Conservation (phyloP, 2,329 filamentous ascomycete genomes). For the Exophiala xenobiotica region DNA sequence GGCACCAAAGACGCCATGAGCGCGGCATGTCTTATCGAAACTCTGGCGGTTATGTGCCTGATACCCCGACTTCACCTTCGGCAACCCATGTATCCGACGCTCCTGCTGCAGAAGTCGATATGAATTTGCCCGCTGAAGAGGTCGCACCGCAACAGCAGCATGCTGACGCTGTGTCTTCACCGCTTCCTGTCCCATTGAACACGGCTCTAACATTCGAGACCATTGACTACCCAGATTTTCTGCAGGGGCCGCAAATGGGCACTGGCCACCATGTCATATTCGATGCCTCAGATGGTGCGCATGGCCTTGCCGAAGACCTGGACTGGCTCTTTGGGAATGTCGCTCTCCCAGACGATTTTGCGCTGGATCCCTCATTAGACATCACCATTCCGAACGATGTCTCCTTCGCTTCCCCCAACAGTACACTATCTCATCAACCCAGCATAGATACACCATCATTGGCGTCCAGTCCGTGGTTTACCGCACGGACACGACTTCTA, state of each 20-base stretch:
- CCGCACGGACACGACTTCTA: conserved; percentile 26
- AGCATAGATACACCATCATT: conserved; percentile 1
- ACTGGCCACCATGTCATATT: conserved; percentile 22
- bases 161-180: not conserved
- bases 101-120: not conserved
- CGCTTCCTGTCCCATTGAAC: not conserved
- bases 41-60: conserved; percentile 25
- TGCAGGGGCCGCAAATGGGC: not conserved
- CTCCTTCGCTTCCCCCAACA: conserved; percentile 23
- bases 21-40: conserved; percentile 34
- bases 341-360: conserved; percentile 20
- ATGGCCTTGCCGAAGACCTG: conserved; percentile 28
- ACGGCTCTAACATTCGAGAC: not conserved
- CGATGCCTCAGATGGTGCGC: conserved; percentile 27
- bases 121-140: not conserved
- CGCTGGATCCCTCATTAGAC: conserved; percentile 8
- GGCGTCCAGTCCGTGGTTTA: conserved; percentile 19
- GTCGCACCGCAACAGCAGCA: not conserved
- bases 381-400: conserved; percentile 14
- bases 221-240: conserved; percentile 6
- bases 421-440: conserved; percentile 15
- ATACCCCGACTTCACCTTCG: not conserved
- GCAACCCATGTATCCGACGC: not conserved
- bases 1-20: conserved; percentile 33
- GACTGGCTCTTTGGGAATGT: conserved; percentile 32